These are phyloP conservation scores for Paecilomyces sp. DNA, from an alignment of 2,329 filamentous ascomycete genomes.

Conservation along the genomic window DNA sequence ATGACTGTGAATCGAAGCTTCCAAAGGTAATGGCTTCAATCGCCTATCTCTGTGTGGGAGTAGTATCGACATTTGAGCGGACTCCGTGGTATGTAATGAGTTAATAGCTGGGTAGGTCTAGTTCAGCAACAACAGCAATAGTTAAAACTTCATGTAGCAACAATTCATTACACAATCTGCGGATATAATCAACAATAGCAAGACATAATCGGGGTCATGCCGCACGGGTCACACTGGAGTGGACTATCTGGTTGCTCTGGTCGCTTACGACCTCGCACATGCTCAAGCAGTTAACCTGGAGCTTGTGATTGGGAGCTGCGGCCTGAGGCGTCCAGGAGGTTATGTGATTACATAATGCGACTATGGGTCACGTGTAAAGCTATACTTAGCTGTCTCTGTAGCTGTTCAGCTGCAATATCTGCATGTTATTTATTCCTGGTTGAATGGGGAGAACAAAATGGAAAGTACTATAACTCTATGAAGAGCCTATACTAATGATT, in stretches of 20 bases:
- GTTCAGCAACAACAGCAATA: not conserved
- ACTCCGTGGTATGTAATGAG: not conserved
- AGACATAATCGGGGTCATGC: not conserved
- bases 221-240: not conserved
- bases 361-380: too few species aligned
- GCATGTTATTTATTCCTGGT: not conserved
- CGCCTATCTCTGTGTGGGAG: constrained; percentile 17
- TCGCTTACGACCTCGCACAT: not conserved
- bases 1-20: constrained; percentile 22
- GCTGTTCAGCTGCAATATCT: not conserved
- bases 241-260: not conserved
- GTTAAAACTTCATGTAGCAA: not conserved
- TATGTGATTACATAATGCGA: not conserved
- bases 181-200: not conserved
- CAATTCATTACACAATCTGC: not conserved
- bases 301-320: not conserved
- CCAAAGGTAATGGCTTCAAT: constrained; percentile 21
- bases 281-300: not conserved
- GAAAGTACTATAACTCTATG: too few species aligned
- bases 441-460: not conserved
- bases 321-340: not conserved
- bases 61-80: constrained; percentile 21
- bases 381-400: not conserved
- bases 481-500: too few species aligned
- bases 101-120: not conserved